Evolutionary conservation across 768 basidiomycete genomes (phyloP).

Genomic region (Boletus pseudo-olivaceus): DNA sequence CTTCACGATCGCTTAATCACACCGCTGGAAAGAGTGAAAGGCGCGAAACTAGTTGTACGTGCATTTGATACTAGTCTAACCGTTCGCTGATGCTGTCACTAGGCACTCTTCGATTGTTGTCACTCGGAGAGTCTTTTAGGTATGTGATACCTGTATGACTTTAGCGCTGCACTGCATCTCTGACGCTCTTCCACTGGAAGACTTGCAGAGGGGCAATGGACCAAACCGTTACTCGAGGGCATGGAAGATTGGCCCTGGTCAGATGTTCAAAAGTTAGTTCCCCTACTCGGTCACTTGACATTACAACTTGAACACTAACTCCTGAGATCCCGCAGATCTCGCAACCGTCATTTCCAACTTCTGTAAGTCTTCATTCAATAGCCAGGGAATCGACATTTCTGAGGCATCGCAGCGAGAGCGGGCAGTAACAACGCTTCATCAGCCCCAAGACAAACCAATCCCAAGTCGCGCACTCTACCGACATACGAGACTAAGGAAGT

Average conservation of each 20-base stretch:
- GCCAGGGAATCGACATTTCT: background rate
- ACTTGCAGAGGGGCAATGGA: slow-evolving; percentile 12
- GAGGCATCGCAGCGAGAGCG: slow-evolving; percentile 4
- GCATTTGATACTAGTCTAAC: background rate
- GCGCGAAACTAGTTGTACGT: slow-evolving; percentile 20
- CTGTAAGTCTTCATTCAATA: slow-evolving; percentile 1
- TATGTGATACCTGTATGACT: background rate
- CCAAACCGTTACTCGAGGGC: slow-evolving; percentile 16
- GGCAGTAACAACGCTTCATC: background rate
- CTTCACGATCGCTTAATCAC: slow-evolving; percentile 19
- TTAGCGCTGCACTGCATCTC: background rate
- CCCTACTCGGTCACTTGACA: background rate
- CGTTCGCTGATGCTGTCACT: background rate
- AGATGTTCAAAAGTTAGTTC: slow-evolving; percentile 13
- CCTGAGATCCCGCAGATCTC: slow-evolving; percentile 1
- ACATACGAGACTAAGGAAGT: slow-evolving; percentile 2
- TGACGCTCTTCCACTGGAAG: slow-evolving; percentile 3
- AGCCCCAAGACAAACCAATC: slow-evolving; percentile 7
- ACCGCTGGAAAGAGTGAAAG: slow-evolving; percentile 18
- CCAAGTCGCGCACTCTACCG: slow-evolving; percentile 2
- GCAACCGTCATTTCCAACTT: slow-evolving; percentile 1
- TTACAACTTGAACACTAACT: background rate
- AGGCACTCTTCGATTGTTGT: slow-evolving; percentile 31
- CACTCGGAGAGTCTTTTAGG: slow-evolving; percentile 28
- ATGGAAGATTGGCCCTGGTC: slow-evolving; percentile 15